Percentiles rank a stretch among this genome's conserved stretches.
phyloP scores from a whole-genome alignment of 495 filamentous ascomycete species.

The Neurospora tetraspora region DNA sequence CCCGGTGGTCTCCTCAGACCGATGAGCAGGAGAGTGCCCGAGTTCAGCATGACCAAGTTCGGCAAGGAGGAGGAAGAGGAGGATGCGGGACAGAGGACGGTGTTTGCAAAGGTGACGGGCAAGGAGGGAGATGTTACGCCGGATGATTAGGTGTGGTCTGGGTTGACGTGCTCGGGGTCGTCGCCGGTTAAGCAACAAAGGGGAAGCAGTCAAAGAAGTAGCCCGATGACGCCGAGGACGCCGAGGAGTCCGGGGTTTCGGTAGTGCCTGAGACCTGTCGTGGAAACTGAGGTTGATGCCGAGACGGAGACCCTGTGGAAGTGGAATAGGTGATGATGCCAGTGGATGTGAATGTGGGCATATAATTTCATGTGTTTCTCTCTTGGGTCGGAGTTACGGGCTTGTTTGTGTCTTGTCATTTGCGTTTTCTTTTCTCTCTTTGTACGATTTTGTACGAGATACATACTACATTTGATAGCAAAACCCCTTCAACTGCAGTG shows the following conservation, averaged over 20 bases:
- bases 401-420: background rate
- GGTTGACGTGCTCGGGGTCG: constrained; percentile 13
- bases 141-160: constrained; percentile 28
- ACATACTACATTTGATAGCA: background rate
- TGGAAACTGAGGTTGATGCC: background rate
- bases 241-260: background rate
- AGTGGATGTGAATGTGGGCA: background rate
- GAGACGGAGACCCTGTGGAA: background rate
- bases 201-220: background rate
- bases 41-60: constrained; percentile 41
- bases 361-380: background rate
- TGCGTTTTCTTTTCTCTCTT: background rate
- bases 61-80: constrained; percentile 31
- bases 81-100: constrained; percentile 16
- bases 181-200: constrained; percentile 6
- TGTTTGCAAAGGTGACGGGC: constrained; percentile 24
- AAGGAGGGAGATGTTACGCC: constrained; percentile 18
- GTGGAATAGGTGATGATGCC: background rate
- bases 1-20: constrained; percentile 21
- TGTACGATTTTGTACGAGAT: background rate
- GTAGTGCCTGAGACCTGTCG: background rate
- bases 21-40: constrained; percentile 28
- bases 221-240: background rate
- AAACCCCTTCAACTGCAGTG: background rate
- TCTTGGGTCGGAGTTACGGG: constrained; percentile 2